A percentile compares a stretch with the other conserved stretches of the same genome.
phyloP scores from a whole-genome alignment of 2,329 filamentous ascomycete species.

The Cercospora brassicicola region DNA sequence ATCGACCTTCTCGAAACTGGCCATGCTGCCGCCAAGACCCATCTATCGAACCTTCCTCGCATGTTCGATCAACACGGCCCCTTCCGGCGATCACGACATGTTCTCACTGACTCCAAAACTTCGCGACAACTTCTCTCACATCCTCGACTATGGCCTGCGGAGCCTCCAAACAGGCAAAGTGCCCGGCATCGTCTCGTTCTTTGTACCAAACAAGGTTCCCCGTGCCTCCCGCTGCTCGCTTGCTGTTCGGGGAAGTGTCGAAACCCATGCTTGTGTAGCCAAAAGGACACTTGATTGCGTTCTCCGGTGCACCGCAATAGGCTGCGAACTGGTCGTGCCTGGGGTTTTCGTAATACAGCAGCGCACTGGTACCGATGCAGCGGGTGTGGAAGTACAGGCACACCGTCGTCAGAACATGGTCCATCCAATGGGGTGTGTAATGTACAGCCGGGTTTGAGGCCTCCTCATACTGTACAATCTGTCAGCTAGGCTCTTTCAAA shows the following conservation, averaged over 20 bases:
- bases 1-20: background rate
- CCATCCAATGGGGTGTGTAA: conserved; percentile 36
- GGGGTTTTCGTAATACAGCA: conserved; percentile 45
- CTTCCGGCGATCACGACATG: background rate
- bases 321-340: conserved; percentile 43
- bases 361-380: conserved; percentile 41
- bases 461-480: conserved; percentile 45
- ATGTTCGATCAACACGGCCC: background rate
- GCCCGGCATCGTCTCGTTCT: conserved; percentile 33
- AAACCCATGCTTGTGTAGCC: conserved; percentile 43
- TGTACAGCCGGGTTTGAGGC: conserved; percentile 41
- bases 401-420: conserved; percentile 37
- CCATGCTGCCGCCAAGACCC: background rate
- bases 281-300: conserved; percentile 42
- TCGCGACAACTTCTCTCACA: conserved; percentile 30
- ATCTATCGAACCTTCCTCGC: background rate
- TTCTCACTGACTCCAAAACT: conserved; percentile 18
- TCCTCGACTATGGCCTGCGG: conserved; percentile 34
- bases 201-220: conserved; percentile 44
- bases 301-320: conserved; percentile 41
- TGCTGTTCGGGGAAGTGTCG: conserved; percentile 42
- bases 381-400: conserved; percentile 44
- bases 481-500: background rate
- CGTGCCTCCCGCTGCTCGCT: conserved; percentile 39
- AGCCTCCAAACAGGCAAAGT: conserved; percentile 37